Percentiles rank a stretch among this genome's conserved stretches.
Evolutionary conservation across 306 rosid species (phyloP).

Genomic region (Lupinus albus): DNA sequence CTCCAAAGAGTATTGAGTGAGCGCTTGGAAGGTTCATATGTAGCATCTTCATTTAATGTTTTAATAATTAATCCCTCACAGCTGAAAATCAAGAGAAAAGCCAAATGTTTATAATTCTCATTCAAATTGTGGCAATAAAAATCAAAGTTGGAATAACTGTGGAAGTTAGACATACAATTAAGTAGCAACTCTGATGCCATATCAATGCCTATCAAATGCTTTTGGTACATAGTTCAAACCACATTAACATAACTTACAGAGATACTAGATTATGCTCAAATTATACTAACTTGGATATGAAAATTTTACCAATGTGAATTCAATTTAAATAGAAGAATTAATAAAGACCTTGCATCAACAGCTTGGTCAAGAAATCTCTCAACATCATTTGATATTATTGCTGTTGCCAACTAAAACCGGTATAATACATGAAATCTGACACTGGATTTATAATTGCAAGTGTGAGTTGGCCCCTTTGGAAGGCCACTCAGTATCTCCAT

Average conservation of each 20-base stretch:
- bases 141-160: constrained; percentile 19
- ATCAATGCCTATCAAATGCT: not conserved
- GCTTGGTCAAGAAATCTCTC: constrained; percentile 81
- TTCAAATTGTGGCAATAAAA: constrained; percentile 16
- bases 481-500: not conserved
- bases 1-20: constrained; percentile 56
- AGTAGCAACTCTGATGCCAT: not conserved
- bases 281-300: not conserved
- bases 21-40: constrained; percentile 90
- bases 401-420: constrained; percentile 61
- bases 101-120: constrained; percentile 1
- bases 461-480: constrained; percentile 28
- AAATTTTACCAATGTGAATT: constrained; percentile 28
- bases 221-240: constrained; percentile 11
- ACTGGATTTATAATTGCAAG: constrained; percentile 2
- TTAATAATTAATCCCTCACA: constrained; percentile 91
- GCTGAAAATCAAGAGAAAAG: constrained; percentile 53
- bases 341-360: constrained; percentile 66
- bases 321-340: constrained; percentile 34
- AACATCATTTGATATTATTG: constrained; percentile 83
- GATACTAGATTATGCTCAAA: constrained; percentile 19
- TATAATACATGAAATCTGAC: not conserved
- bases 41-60: constrained; percentile 79
- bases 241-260: constrained; percentile 19
- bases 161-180: constrained; percentile 24